A percentile compares a stretch with the other conserved stretches of the same genome.
Evolutionary conservation across 2,329 filamentous ascomycete species (phyloP).

Genomic region (Kalmusia sp.): DNA sequence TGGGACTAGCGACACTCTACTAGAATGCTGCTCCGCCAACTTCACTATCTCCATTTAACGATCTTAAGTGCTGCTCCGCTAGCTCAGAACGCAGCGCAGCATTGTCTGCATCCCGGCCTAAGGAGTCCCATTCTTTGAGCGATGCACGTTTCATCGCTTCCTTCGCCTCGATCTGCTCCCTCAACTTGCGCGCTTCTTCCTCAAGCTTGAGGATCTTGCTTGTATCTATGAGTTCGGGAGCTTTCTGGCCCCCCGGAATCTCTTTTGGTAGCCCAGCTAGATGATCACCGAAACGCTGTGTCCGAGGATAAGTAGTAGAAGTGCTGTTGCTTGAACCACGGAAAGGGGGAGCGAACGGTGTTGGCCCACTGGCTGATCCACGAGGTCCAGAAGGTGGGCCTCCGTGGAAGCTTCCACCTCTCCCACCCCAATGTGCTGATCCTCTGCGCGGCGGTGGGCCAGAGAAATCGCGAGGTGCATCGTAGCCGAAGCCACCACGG

Average conservation of each 20-base stretch:
- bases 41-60: slow-evolving; percentile 49
- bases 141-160: slow-evolving; percentile 52
- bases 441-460: slow-evolving; percentile 42
- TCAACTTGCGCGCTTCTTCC: slow-evolving; percentile 54
- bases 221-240: slow-evolving; percentile 51
- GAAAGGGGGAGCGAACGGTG: slow-evolving; percentile 45
- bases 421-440: slow-evolving; percentile 40
- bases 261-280: slow-evolving; percentile 53
- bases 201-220: slow-evolving; percentile 54
- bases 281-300: slow-evolving; percentile 54
- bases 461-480: slow-evolving; percentile 44
- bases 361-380: slow-evolving; percentile 32
- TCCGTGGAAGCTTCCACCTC: slow-evolving; percentile 37
- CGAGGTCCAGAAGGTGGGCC: slow-evolving; percentile 45
- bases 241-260: slow-evolving; percentile 53
- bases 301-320: slow-evolving; percentile 55
- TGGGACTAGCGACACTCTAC: not conserved
- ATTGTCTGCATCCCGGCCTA: slow-evolving; percentile 53
- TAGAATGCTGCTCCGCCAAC: slow-evolving; percentile 47
- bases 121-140: slow-evolving; percentile 54
- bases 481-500: slow-evolving; percentile 50
- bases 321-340: slow-evolving; percentile 52
- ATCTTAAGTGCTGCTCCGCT: slow-evolving; percentile 55
- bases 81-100: slow-evolving; percentile 55
- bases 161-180: slow-evolving; percentile 55